Conservation (phyloP, 805 yeast genomes). For the Torulaspora maleeae region DNA sequence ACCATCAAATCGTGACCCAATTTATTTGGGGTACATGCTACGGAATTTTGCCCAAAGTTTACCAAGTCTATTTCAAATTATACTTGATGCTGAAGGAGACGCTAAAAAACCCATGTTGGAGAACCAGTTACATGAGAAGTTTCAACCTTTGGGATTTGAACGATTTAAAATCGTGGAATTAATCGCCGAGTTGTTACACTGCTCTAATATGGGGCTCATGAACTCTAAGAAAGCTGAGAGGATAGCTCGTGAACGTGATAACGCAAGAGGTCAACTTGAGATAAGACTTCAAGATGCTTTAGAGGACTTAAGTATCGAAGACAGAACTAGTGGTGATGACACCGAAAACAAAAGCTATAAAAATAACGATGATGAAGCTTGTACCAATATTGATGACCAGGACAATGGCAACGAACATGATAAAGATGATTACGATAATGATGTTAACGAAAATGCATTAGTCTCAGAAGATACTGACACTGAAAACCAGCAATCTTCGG, state of each 20-base stretch:
- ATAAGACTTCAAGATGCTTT: slow-evolving; percentile 34
- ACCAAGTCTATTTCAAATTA: slow-evolving; percentile 19
- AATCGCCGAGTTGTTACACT: slow-evolving; percentile 89
- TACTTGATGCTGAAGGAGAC: slow-evolving; percentile 24
- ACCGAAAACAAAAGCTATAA: background rate
- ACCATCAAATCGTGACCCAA: slow-evolving; percentile 85
- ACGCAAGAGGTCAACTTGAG: slow-evolving; percentile 52
- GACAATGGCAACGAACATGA: slow-evolving; percentile 11
- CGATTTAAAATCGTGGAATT: slow-evolving; percentile 86
- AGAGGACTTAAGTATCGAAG: slow-evolving; percentile 28
- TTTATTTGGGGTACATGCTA: slow-evolving; percentile 80
- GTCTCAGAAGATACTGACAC: slow-evolving; percentile 1
- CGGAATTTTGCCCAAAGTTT: slow-evolving; percentile 64
- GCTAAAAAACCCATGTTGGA: slow-evolving; percentile 34
- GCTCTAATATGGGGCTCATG: slow-evolving; percentile 92
- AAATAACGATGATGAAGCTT: slow-evolving; percentile 1
- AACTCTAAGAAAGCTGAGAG: slow-evolving; percentile 72
- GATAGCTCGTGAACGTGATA: slow-evolving; percentile 64
- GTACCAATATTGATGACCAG: slow-evolving; percentile 6
- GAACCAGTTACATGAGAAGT: slow-evolving; percentile 60
- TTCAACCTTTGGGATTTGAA: slow-evolving; percentile 81
- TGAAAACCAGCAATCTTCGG: background rate
- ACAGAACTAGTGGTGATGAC: slow-evolving; percentile 1
- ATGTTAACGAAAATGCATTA: slow-evolving; percentile 8
- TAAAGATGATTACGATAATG: slow-evolving; percentile 11